Base-by-base conservation (phyloP, 345 rosid genomes). In the Brassica cretica region DNA sequence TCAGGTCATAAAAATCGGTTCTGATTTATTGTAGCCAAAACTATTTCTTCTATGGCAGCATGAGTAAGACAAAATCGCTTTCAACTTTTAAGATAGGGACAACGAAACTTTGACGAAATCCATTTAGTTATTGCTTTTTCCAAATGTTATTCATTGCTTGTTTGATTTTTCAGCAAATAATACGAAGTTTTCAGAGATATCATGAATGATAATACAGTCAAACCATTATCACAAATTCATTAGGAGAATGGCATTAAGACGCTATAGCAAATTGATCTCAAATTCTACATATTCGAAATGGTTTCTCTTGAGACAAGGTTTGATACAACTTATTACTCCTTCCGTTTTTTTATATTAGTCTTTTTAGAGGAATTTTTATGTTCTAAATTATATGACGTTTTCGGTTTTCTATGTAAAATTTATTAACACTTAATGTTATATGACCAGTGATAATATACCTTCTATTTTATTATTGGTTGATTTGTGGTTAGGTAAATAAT, bases 71-170 rank as follows among this genome's bases (percentile, higher is more conserved):
- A 66, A 58, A 72, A 56, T 19, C 8, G 30, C 72, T 78, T 72
- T 53, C 21, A 53, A 53, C 60, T 53, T 53, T 6, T 53, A 35
- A n/a, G 56, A 51, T 66, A 64, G 76, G 6, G 81, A 71, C 71
- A 64, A 71, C 76, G 68, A 56, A 77, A 77, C 72, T 71, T 77
- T 77, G 72, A 71, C 76, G 15, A 71, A 77, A 53, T 10, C 39
- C 62, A 35, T 25, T 63, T 61, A 19, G 55, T 39, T 66, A 56
- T 35, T 53, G 10, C 39, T 65, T 33, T 33, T 70, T 65, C 10
- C 60, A 56, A 69, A 49, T 37, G 10, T 37, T 53, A 53, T 51
- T 51, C 56, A 51, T 51, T 51, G 56, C 56, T n/a, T 51, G 18
- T n/a, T 51, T 51, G 56, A 51, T 51, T 51, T 46, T 49, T 51